These are phyloP conservation scores for Globisporangium emineosum DNA, from an alignment of 352 stramenopile species.

Conservation along the genomic window DNA sequence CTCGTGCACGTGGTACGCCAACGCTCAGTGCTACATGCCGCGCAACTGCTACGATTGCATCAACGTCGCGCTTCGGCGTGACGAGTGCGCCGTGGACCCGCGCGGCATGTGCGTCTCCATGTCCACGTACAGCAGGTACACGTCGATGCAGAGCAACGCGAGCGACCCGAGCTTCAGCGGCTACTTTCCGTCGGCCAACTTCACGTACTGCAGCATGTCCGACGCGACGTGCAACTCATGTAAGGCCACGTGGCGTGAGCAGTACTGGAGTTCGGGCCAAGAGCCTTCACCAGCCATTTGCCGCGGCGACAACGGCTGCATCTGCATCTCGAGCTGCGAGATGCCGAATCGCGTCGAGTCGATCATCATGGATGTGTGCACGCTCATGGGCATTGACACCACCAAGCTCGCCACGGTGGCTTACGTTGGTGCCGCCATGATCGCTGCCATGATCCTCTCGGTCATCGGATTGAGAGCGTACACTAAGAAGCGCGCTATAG, in stretches of 20 bases:
- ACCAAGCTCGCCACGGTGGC: constrained; percentile 7
- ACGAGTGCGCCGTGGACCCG: constrained; percentile 15
- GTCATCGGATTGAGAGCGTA: constrained; percentile 5
- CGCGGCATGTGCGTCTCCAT: constrained; percentile 20
- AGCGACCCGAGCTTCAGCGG: constrained; percentile 5
- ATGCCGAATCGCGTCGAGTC: constrained; percentile 10
- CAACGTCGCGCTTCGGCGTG: constrained; percentile 6
- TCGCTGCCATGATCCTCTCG: constrained; percentile 1
- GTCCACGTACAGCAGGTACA: constrained; percentile 4
- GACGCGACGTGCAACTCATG: constrained; percentile 15
- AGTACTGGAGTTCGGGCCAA: constrained; percentile 8
- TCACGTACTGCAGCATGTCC: constrained; percentile 12
- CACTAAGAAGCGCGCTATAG: neutral
- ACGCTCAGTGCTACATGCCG: constrained; percentile 9
- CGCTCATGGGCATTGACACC: constrained; percentile 6
- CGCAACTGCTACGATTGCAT: constrained; percentile 20
- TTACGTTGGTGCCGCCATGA: constrained; percentile 8
- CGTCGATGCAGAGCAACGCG: neutral
- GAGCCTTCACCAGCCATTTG: neutral
- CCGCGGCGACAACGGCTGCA: constrained; percentile 8
- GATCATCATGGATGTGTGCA: constrained; percentile 14
- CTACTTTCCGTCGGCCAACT: constrained; percentile 20
- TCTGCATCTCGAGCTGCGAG: constrained; percentile 18
- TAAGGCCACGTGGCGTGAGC: constrained; percentile 9
- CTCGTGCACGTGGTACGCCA: constrained; percentile 18